Conservation (phyloP, 306 rosid genomes). For the Citrullus colocynthis region DNA sequence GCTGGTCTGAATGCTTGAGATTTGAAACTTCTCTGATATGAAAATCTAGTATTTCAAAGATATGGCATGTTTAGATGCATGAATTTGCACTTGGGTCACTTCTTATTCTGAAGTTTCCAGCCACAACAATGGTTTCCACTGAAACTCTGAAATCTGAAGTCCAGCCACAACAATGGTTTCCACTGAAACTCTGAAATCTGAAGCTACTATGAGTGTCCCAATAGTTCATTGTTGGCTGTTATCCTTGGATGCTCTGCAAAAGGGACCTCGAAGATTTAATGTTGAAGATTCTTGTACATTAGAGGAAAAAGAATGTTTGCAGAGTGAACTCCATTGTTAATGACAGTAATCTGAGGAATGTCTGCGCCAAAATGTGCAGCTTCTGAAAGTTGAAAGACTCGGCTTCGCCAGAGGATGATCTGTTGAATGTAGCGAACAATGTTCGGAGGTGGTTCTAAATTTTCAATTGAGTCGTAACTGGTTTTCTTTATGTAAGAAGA, state of each 20-base stretch:
- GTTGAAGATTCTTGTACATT: neutral
- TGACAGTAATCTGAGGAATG: neutral
- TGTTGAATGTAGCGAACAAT: neutral
- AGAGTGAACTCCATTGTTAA: neutral
- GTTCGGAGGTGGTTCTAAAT: neutral
- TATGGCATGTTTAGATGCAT: neutral
- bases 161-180: neutral
- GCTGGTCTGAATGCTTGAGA: slow-evolving; percentile 62
- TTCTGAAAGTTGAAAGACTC: neutral
- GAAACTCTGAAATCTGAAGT: neutral
- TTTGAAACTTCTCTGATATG: neutral
- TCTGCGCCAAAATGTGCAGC: neutral
- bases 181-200: neutral
- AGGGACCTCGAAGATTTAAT: neutral
- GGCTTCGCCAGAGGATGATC: neutral
- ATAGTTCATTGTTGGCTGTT: neutral
- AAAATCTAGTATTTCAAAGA: neutral
- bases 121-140: neutral
- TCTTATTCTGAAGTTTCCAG: neutral
- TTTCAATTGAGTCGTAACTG: neutral
- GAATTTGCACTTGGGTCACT: neutral
- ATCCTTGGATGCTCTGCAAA: neutral
- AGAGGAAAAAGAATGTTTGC: neutral
- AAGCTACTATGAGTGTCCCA: neutral
- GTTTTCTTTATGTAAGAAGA: neutral